Percentiles rank a stretch among this genome's conserved stretches.
phyloP scores from a whole-genome alignment of 2,329 filamentous ascomycete genomes.

The Fusarium sarcochroum region DNA sequence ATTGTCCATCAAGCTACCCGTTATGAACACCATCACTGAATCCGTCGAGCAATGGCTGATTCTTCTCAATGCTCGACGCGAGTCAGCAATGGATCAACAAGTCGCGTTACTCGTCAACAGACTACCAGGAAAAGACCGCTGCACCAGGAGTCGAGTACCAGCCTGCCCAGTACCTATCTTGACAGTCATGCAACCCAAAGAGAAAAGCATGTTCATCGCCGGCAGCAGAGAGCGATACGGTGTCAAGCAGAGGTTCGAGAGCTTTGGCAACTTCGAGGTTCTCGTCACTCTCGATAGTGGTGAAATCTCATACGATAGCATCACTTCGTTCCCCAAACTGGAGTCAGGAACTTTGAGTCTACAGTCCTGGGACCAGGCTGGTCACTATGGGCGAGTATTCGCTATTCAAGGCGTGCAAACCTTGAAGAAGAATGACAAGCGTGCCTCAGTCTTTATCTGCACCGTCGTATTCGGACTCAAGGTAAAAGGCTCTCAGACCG shows the following conservation, averaged over 20 bases:
- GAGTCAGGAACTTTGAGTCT: slow-evolving; percentile 16
- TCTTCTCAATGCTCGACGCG: slow-evolving; percentile 24
- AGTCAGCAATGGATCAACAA: slow-evolving; percentile 22
- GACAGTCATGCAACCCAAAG: slow-evolving; percentile 9
- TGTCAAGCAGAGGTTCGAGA: slow-evolving; percentile 9
- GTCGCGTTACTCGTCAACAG: slow-evolving; percentile 16
- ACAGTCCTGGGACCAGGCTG: slow-evolving; percentile 15
- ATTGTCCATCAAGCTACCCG: slow-evolving; percentile 11
- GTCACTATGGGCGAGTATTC: slow-evolving; percentile 15
- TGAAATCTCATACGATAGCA: slow-evolving; percentile 12
- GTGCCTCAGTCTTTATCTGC: slow-evolving; percentile 26
- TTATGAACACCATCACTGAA: slow-evolving; percentile 32
- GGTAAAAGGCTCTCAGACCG: slow-evolving; percentile 7
- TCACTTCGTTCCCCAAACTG: slow-evolving; percentile 9
- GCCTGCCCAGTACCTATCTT: slow-evolving; percentile 5
- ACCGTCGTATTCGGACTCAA: slow-evolving; percentile 15
- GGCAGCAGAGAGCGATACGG: slow-evolving; percentile 18
- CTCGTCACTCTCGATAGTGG: slow-evolving; percentile 22
- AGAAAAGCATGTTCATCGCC: slow-evolving; percentile 26
- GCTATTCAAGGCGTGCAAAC: slow-evolving; percentile 29
- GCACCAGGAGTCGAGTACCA: slow-evolving; percentile 18
- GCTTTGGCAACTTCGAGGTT: slow-evolving; percentile 14
- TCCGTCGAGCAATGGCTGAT: slow-evolving; percentile 29
- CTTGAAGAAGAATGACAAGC: slow-evolving; percentile 27
- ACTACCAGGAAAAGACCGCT: slow-evolving; percentile 22